These are phyloP conservation scores for Vitis hybrid DNA, from an alignment of 177 flowering plant species.

Conservation along the genomic window DNA sequence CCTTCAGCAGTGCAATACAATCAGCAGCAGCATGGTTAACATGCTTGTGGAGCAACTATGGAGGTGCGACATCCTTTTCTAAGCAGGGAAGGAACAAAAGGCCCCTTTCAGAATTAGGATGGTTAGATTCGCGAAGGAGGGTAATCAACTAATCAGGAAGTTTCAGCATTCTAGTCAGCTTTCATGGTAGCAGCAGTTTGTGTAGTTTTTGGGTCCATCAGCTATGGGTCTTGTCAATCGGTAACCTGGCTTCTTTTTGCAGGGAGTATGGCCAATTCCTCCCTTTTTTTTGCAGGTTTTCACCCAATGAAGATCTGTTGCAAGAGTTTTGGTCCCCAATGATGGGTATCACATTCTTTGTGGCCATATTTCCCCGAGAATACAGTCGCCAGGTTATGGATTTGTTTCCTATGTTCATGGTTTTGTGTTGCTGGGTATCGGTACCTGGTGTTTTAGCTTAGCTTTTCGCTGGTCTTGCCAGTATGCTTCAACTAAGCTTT, in stretches of 20 bases:
- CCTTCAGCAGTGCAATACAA: constrained; percentile 64
- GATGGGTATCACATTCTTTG: constrained; percentile 21
- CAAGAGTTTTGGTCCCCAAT: constrained; percentile 36
- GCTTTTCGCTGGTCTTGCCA: constrained; percentile 7
- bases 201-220: constrained; percentile 62
- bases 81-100: constrained; percentile 8
- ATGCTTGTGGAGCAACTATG: constrained; percentile 57
- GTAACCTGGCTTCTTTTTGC: constrained; percentile 51
- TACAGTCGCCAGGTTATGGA: constrained; percentile 38
- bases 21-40: constrained; percentile 51
- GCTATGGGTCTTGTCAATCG: constrained; percentile 27
- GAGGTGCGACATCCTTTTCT: constrained; percentile 85
- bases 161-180: constrained; percentile 20
- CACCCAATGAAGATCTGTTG: constrained; percentile 45
- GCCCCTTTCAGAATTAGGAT: neutral
- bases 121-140: neutral
- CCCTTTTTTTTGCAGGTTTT: constrained; percentile 50
- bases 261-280: constrained; percentile 35
- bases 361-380: constrained; percentile 48
- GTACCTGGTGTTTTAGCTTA: constrained; percentile 29
- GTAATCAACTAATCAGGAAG: constrained; percentile 13
- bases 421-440: constrained; percentile 18
- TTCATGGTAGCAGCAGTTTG: constrained; percentile 21
- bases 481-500: constrained; percentile 16
- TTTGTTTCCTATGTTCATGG: constrained; percentile 5